Evolutionary conservation across 371 early-diverging fungal genomes (phyloP).

Genomic region (Apophysomyces elegans): DNA sequence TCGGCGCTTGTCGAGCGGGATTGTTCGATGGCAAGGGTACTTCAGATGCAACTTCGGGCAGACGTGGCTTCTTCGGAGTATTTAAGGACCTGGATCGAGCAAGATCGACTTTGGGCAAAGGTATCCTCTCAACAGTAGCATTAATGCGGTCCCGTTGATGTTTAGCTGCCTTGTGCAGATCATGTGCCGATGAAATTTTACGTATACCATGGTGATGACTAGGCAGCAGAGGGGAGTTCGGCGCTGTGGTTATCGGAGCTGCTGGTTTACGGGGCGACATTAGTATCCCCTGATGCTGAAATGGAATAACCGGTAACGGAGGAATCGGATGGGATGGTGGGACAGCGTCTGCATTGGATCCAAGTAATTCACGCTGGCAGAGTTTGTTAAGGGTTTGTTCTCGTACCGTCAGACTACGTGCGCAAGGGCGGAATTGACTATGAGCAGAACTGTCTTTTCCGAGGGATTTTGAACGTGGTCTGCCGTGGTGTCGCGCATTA

Average conservation of each 20-base stretch:
- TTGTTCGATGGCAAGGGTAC: not conserved
- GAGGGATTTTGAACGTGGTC: slow-evolving; percentile 6
- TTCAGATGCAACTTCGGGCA: not conserved
- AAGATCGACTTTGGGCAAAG: not conserved
- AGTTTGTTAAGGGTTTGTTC: slow-evolving; percentile 17
- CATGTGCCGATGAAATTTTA: slow-evolving; percentile 14
- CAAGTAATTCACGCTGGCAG: slow-evolving; percentile 9
- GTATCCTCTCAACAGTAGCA: not conserved
- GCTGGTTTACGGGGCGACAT: not conserved
- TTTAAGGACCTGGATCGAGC: not conserved
- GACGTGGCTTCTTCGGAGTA: not conserved
- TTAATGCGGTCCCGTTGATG: not conserved
- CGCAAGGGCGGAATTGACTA: not conserved
- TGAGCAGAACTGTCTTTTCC: not conserved
- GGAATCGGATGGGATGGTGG: slow-evolving; percentile 3
- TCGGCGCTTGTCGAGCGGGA: not conserved
- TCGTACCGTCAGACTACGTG: slow-evolving; percentile 14
- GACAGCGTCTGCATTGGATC: not conserved
- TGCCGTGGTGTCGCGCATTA: not conserved
- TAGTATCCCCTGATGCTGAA: not conserved
- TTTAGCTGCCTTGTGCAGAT: slow-evolving; percentile 2
- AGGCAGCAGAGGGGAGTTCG: not conserved
- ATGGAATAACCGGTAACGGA: not conserved
- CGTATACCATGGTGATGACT: not conserved
- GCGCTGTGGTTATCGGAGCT: not conserved